These are phyloP conservation scores for Uncinocarpus reesii DNA, from an alignment of 2,329 filamentous ascomycete genomes.

Conservation along the genomic window DNA sequence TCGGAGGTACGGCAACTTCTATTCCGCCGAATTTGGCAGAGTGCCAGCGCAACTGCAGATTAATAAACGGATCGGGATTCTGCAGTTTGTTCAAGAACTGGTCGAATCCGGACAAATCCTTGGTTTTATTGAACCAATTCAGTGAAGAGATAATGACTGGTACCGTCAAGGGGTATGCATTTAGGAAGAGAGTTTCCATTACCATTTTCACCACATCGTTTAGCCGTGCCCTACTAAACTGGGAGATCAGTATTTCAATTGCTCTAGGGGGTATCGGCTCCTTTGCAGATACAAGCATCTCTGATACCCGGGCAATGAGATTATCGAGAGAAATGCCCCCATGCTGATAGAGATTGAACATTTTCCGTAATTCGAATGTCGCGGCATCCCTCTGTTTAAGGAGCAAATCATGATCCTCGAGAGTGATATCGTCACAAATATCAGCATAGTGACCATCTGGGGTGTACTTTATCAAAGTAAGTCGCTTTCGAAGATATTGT, in stretches of 20 bases:
- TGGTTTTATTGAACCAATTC: constrained; percentile 32
- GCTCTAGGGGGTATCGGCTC: constrained; percentile 30
- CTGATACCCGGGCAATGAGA: constrained; percentile 28
- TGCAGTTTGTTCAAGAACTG: constrained; percentile 30
- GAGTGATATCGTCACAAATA: constrained; percentile 23
- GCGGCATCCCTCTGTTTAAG: constrained; percentile 25
- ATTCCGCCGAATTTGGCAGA: constrained; percentile 26
- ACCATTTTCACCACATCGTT: constrained; percentile 34
- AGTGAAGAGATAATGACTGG: constrained; percentile 31
- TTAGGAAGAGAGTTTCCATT: constrained; percentile 30
- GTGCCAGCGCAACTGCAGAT: constrained; percentile 22
- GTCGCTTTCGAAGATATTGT: constrained; percentile 25
- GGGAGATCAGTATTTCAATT: constrained; percentile 29
- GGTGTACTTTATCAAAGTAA: constrained; percentile 24
- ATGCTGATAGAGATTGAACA: constrained; percentile 24
- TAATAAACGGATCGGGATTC: constrained; percentile 26
- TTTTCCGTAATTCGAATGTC: constrained; percentile 23
- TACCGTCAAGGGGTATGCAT: constrained; percentile 29
- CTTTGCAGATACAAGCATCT: constrained; percentile 27
- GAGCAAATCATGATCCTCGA: constrained; percentile 19
- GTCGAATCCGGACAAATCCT: constrained; percentile 35
- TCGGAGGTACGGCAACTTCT: constrained; percentile 30
- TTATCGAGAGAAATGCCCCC: constrained; percentile 28
- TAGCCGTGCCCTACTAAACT: constrained; percentile 31
- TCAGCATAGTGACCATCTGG: constrained; percentile 25